Conservation (phyloP, 441 rosid species). For the Rhodomyrtus psidioides region DNA sequence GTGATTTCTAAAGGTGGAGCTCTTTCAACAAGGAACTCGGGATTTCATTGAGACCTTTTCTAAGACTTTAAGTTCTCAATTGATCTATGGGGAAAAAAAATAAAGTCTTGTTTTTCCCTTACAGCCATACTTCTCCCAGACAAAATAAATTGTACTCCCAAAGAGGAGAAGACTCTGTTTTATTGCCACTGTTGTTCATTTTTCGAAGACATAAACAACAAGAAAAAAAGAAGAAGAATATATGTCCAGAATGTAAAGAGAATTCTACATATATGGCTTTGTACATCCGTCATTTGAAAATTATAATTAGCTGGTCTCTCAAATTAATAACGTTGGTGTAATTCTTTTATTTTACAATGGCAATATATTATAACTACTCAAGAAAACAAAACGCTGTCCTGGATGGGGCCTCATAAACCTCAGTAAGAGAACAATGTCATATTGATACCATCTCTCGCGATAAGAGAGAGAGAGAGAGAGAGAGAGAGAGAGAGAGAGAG, state of each 20-base stretch:
- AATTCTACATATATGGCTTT: neutral
- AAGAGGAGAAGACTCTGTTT: neutral
- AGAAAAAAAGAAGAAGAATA: neutral
- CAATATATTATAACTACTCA: neutral
- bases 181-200: neutral
- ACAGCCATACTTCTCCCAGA: neutral
- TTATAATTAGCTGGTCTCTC: neutral
- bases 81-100: neutral
- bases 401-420: neutral
- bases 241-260: neutral
- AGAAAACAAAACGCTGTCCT: neutral
- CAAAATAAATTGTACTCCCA: neutral
- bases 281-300: neutral
- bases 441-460: neutral
- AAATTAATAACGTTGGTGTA: neutral
- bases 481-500: slow-evolving; percentile 9
- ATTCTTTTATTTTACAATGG: neutral
- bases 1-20: neutral
- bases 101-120: neutral
- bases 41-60: neutral
- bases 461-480: slow-evolving; percentile 7
- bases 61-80: neutral
- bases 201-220: neutral
- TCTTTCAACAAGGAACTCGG: neutral
- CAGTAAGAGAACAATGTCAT: neutral